phyloP scores from a whole-genome alignment of 2,329 filamentous ascomycete genomes.

The Capronia epimyces region DNA sequence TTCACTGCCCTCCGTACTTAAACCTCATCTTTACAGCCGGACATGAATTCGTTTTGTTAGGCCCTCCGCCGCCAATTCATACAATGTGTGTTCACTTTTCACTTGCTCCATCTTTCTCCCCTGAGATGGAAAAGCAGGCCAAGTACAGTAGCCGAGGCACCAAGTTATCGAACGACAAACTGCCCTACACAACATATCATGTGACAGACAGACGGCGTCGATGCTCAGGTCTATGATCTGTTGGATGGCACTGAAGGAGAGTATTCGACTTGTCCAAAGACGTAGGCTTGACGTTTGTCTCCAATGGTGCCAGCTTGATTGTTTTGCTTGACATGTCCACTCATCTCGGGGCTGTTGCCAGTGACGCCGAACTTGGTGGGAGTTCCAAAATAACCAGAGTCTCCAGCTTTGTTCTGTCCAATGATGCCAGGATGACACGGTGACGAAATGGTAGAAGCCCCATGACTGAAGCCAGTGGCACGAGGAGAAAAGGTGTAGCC shows the following conservation, averaged over 20 bases:
- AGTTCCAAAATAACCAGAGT: background rate
- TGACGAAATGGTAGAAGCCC: background rate
- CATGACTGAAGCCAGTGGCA: background rate
- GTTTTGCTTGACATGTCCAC: too few relatives aligned
- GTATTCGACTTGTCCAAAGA: conserved; percentile 1
- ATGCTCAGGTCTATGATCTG: background rate
- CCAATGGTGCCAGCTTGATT: background rate
- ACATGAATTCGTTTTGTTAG: too few relatives aligned
- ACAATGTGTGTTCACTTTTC: background rate
- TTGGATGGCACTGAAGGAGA: background rate
- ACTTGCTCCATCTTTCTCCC: background rate
- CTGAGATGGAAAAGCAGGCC: too few relatives aligned
- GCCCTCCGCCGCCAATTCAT: too few relatives aligned
- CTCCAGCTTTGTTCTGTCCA: background rate
- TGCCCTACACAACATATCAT: too few relatives aligned
- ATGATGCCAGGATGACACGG: background rate
- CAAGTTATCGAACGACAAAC: too few relatives aligned
- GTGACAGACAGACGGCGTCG: background rate
- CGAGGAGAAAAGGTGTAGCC: background rate
- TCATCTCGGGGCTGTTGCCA: too few relatives aligned
- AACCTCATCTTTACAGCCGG: background rate
- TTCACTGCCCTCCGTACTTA: background rate
- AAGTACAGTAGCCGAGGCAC: background rate
- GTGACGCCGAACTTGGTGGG: too few relatives aligned
- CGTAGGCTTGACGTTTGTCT: background rate